Conservation (phyloP, 208 protist species). For the Trypanosoma cruzi region DNA sequence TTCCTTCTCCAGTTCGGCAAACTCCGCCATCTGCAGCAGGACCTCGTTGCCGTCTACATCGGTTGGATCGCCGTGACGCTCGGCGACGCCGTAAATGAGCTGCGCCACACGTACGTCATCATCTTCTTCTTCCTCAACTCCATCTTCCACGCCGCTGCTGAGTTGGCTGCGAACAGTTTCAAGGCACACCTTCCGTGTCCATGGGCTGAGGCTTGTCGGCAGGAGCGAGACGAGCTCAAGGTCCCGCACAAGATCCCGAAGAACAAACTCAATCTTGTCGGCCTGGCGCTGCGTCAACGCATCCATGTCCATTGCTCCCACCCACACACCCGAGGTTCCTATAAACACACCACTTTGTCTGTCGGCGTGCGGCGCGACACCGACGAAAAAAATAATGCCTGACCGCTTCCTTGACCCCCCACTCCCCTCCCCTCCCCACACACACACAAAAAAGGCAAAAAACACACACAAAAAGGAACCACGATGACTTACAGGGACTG, state of each 20-base stretch:
- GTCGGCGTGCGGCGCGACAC: too few relatives aligned
- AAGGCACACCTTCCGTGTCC: conserved; percentile 63
- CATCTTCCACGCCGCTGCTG: conserved; percentile 4
- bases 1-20: conserved; percentile 70
- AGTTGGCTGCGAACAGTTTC: conserved; percentile 27
- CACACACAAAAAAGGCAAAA: too few relatives aligned
- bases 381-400: too few relatives aligned
- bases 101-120: conserved; percentile 39
- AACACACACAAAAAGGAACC: too few relatives aligned
- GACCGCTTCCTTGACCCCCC: too few relatives aligned
- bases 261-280: conserved; percentile 70
- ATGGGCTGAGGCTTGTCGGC: conserved; percentile 62
- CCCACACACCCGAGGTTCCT: too few relatives aligned
- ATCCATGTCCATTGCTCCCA: conserved; percentile 82
- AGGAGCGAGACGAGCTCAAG: conserved; percentile 66
- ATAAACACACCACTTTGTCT: too few relatives aligned
- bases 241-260: conserved; percentile 71
- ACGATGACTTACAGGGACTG: too few relatives aligned
- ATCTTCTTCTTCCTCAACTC: conserved; percentile 34
- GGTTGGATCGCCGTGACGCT: conserved; percentile 64
- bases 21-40: conserved; percentile 67
- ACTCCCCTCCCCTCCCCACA: too few relatives aligned
- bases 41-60: conserved; percentile 66
- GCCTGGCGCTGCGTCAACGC: conserved; percentile 79
- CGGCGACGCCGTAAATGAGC: conserved; percentile 39